These are phyloP conservation scores for Boletus mariae DNA, from an alignment of 1,284 basidiomycete genomes.

Conservation along the genomic window DNA sequence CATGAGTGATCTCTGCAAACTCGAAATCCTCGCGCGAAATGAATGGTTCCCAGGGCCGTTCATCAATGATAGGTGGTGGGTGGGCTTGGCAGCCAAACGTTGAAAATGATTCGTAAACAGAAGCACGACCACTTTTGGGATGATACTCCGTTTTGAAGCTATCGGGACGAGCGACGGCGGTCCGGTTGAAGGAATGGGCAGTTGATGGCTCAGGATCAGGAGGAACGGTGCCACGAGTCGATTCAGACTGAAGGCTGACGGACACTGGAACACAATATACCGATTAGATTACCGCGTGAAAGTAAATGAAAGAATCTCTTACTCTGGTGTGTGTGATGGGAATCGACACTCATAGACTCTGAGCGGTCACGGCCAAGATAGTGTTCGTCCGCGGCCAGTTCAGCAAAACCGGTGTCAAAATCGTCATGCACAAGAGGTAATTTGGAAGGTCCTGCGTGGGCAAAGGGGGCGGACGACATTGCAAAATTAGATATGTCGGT, in stretches of 20 bases:
- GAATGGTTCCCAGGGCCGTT: background rate
- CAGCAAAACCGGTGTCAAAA: background rate
- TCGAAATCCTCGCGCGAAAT: background rate
- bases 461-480: background rate
- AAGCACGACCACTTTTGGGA: background rate
- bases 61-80: background rate
- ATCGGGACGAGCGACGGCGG: background rate
- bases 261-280: background rate
- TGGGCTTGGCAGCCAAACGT: background rate
- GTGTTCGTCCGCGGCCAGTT: background rate
- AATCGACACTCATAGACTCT: background rate
- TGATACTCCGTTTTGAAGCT: background rate
- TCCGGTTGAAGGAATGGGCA: background rate
- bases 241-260: background rate
- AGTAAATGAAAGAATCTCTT: background rate
- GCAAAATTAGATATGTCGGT: background rate
- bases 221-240: no score
- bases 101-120: background rate
- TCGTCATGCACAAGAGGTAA: background rate
- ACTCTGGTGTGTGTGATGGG: background rate
- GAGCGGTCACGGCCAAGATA: background rate
- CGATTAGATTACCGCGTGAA: background rate
- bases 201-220: background rate
- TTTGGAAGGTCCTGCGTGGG: background rate
- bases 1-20: background rate